These are phyloP conservation scores for Cicer arietinum DNA, from an alignment of 306 rosid genomes.

Conservation along the genomic window DNA sequence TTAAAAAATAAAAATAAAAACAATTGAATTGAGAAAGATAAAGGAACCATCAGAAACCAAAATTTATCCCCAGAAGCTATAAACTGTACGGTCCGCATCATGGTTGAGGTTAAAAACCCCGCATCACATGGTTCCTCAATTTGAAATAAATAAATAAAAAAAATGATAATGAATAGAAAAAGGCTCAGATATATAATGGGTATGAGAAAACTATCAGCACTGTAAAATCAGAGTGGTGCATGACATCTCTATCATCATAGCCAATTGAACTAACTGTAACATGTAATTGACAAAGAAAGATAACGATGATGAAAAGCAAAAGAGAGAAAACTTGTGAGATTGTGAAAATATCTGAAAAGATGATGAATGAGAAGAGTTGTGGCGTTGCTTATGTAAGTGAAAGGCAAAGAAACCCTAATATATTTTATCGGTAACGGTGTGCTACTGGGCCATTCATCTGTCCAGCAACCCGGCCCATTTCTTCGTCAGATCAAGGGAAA, in stretches of 20 bases:
- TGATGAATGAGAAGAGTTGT: not conserved
- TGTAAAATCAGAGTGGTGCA: constrained; percentile 92
- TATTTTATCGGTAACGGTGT: too few species aligned
- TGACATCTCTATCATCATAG: constrained; percentile 86
- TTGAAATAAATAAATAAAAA: not conserved
- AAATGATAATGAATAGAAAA: not conserved
- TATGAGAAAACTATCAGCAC: constrained; percentile 83
- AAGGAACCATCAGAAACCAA: constrained; percentile 89
- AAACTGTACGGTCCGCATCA: constrained; percentile 95
- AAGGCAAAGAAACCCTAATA: too few species aligned
- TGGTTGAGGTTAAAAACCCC: constrained; percentile 60
- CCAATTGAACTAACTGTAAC: not conserved
- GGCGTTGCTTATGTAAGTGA: not conserved
- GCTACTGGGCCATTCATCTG: too few species aligned
- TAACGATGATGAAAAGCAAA: too few species aligned
- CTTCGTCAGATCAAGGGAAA: too few species aligned
- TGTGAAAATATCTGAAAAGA: not conserved
- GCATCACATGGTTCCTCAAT: constrained; percentile 69
- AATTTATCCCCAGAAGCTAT: constrained; percentile 71
- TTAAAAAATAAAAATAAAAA: not conserved
- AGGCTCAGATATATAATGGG: constrained; percentile 67
- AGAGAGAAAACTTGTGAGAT: too few species aligned
- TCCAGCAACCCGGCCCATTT: too few species aligned
- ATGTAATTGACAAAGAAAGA: not conserved
- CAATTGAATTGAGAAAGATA: not conserved